A percentile compares a stretch with the other conserved stretches of the same genome.
phyloP scores from a whole-genome alignment of 2,329 filamentous ascomycete species.

The Fusarium palustre region DNA sequence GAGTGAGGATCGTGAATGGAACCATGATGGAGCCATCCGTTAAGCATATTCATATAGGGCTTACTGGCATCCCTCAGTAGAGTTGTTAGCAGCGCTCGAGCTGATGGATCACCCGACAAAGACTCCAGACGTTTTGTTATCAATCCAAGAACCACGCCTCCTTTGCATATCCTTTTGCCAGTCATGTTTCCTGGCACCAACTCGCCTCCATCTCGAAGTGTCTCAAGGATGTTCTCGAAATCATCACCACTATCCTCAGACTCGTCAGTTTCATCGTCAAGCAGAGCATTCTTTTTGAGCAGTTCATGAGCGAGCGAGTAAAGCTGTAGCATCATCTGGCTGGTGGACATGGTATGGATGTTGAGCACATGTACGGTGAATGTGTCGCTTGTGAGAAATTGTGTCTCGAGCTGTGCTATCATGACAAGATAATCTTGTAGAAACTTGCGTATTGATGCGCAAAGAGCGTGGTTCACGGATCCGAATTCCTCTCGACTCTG shows the following conservation, averaged over 20 bases:
- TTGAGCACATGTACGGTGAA: conserved; percentile 96
- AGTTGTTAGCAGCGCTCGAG: conserved; percentile 82
- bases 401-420: conserved; percentile 92
- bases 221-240: conserved; percentile 93
- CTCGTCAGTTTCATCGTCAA: conserved; percentile 82
- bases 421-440: conserved; percentile 94
- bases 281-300: conserved; percentile 84
- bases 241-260: conserved; percentile 83
- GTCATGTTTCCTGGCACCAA: conserved; percentile 81
- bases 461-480: conserved; percentile 93
- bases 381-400: conserved; percentile 86
- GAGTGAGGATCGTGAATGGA: conserved; percentile 93
- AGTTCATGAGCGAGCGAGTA: conserved; percentile 90
- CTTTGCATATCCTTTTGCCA: conserved; percentile 93
- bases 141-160: conserved; percentile 91
- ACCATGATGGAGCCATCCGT: conserved; percentile 97
- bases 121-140: conserved; percentile 86
- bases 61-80: conserved; percentile 88
- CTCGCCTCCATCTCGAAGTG: conserved; percentile 86
- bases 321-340: conserved; percentile 90
- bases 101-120: conserved; percentile 93
- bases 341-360: conserved; percentile 88
- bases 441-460: conserved; percentile 91
- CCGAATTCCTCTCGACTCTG: conserved; percentile 94
- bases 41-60: conserved; percentile 98